Conservation (phyloP, 768 basidiomycete species). For the Cystobasidium ongulense region DNA sequence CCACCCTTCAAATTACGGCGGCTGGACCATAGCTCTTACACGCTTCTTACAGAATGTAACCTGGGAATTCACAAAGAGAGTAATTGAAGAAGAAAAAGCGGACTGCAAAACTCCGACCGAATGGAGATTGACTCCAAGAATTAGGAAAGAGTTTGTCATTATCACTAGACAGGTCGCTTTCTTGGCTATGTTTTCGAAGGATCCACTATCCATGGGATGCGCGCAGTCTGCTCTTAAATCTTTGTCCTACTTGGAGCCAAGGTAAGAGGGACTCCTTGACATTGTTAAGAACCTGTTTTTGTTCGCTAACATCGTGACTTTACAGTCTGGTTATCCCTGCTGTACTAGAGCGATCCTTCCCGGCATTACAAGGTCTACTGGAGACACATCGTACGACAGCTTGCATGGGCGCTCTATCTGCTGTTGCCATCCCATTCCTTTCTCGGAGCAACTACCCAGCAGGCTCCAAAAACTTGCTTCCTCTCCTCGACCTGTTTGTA, state of each 20-base stretch:
- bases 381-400: slow-evolving; percentile 82
- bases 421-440: slow-evolving; percentile 70
- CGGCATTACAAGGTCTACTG: slow-evolving; percentile 76
- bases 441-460: slow-evolving; percentile 68
- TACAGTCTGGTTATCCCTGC: slow-evolving; percentile 67
- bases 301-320: no score
- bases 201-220: slow-evolving; percentile 62
- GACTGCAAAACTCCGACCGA: slow-evolving; percentile 74
- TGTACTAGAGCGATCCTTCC: slow-evolving; percentile 71
- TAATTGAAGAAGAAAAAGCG: slow-evolving; percentile 59
- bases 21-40: slow-evolving; percentile 56
- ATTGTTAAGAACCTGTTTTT: no score
- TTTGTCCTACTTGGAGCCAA: slow-evolving; percentile 65
- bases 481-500: slow-evolving; percentile 68
- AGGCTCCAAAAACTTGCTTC: slow-evolving; percentile 71
- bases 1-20: slow-evolving; percentile 77
- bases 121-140: slow-evolving; percentile 65
- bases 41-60: slow-evolving; percentile 62
- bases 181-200: slow-evolving; percentile 84
- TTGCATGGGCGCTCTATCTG: slow-evolving; percentile 73
- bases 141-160: slow-evolving; percentile 77
- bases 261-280: neutral
- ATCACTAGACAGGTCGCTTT: slow-evolving; percentile 71
- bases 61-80: slow-evolving; percentile 75
- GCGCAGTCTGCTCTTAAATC: slow-evolving; percentile 73